These are phyloP conservation scores for Pythium biforme DNA, from an alignment of 352 stramenopile species.

Conservation along the genomic window DNA sequence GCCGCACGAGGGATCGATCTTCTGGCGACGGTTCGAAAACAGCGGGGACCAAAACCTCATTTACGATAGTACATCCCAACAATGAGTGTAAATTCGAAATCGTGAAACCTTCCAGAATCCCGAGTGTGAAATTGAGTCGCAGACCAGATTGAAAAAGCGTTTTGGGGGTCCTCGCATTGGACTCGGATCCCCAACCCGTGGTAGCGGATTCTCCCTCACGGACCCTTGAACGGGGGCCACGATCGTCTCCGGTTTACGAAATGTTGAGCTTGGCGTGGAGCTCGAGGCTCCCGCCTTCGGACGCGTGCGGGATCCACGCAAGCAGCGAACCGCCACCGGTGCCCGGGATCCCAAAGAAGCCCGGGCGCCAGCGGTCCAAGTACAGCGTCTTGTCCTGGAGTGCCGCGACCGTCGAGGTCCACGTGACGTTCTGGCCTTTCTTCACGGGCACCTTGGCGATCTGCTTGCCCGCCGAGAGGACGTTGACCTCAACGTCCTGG, in stretches of 20 bases:
- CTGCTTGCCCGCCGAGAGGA: constrained; percentile 47
- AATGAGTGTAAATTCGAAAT: no score
- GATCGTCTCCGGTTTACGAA: constrained; percentile 5
- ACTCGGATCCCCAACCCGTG: not conserved
- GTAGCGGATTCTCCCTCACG: no score
- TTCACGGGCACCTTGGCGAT: constrained; percentile 41
- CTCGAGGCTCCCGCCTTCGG: constrained; percentile 44
- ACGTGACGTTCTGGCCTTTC: constrained; percentile 37
- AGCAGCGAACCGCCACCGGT: constrained; percentile 61
- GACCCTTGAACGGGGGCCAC: no score
- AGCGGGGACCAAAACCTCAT: not conserved
- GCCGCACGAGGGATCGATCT: not conserved
- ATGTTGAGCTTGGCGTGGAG: constrained; percentile 47
- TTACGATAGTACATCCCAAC: no score
- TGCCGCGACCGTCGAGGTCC: constrained; percentile 34
- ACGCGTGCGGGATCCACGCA: constrained; percentile 47
- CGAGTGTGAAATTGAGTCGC: no score
- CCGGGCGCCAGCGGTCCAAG: constrained; percentile 70
- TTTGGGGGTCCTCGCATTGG: no score
- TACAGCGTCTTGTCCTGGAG: constrained; percentile 69
- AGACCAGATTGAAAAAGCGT: no score
- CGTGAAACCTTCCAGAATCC: no score
- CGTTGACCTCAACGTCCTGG: constrained; percentile 52
- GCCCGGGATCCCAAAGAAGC: constrained; percentile 52
- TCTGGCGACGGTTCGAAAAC: not conserved